Conservation (phyloP, 2,329 filamentous ascomycete species). For the Verticillium zaregamsianum region DNA sequence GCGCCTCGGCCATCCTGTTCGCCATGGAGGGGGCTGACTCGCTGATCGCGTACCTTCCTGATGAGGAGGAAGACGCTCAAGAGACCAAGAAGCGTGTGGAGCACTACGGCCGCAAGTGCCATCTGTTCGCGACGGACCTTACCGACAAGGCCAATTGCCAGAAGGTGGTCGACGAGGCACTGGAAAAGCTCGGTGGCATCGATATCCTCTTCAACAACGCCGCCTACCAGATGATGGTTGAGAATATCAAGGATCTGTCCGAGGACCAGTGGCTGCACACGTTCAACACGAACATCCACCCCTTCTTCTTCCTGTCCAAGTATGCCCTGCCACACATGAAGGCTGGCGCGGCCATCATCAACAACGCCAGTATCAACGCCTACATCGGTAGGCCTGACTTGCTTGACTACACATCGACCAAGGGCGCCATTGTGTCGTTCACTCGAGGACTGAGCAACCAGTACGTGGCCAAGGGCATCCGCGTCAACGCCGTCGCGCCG, state of each 20-base stretch:
- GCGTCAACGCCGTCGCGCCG: conserved; percentile 72
- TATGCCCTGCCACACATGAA: conserved; percentile 72
- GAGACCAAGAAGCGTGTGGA: conserved; percentile 70
- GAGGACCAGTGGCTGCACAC: conserved; percentile 80
- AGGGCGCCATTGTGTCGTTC: conserved; percentile 75
- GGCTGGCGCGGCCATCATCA: conserved; percentile 73
- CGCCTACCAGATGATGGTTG: conserved; percentile 62
- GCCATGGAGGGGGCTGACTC: conserved; percentile 76
- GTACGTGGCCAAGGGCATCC: conserved; percentile 65
- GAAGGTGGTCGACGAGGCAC: conserved; percentile 61
- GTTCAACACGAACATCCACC: conserved; percentile 80
- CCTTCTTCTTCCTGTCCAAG: conserved; percentile 77
- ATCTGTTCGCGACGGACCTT: conserved; percentile 62
- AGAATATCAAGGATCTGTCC: conserved; percentile 65
- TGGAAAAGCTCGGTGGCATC: conserved; percentile 62
- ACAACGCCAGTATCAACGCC: conserved; percentile 79
- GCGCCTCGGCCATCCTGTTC: conserved; percentile 70
- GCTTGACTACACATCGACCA: conserved; percentile 77
- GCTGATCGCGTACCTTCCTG: conserved; percentile 68
- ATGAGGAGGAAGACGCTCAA: conserved; percentile 72
- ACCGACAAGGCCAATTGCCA: conserved; percentile 64
- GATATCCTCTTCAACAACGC: conserved; percentile 75
- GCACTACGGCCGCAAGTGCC: conserved; percentile 60
- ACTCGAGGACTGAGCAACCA: conserved; percentile 76
- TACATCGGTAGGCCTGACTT: conserved; percentile 78